Base-by-base conservation (phyloP, 257 asterid genomes). In the Plectranthus barbatus region DNA sequence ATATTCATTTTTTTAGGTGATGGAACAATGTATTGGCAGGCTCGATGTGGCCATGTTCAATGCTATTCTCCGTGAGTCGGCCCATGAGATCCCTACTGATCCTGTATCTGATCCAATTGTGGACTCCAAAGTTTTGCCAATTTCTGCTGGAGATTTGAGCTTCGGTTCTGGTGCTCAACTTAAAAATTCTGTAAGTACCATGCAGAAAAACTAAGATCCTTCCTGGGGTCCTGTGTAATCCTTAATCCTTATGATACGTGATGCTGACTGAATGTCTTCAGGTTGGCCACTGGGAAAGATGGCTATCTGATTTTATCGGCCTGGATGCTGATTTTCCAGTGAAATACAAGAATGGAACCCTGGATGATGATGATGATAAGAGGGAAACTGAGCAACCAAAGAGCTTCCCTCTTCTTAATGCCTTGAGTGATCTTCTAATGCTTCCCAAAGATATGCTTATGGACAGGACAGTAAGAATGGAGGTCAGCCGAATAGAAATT, bases 21-120 rank as follows among this genome's bases (percentile, higher is more conserved):
- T 92, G 88, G 95, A 84, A 61, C 95, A 85, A 74, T 92, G 97
- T 77, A 77, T 89, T 72, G 82, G 84, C 41, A 80, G 99, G 83
- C 84, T 92, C 45, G 99, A 89, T 68, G 90, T 89, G 51, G 97
- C 99, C 59, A 89, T 89, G 94, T 89, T 92, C 70, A 92, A 92
- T 76, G 99, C 96, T 56, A 89, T 92, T 79, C 99, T 89, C 40
- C 89, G 97, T 17, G 97, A 92, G 74, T 92, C 99, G 1, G 97
- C 80, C 12, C 94, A 86, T 33, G 95, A 92, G 85, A 89, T 92
- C 78, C 99, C 99, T 55, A 89, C 99, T 17, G 97, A 92, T 84
- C 99, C 99, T 45, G 84, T 89, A 49, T 92, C 99, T 47, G 97
- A 92, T 81, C 97, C 99, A 66, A 92, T 92, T 68, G 88, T 92